phyloP scores from a whole-genome alignment of 345 rosid genomes.

The Populus deltoides region DNA sequence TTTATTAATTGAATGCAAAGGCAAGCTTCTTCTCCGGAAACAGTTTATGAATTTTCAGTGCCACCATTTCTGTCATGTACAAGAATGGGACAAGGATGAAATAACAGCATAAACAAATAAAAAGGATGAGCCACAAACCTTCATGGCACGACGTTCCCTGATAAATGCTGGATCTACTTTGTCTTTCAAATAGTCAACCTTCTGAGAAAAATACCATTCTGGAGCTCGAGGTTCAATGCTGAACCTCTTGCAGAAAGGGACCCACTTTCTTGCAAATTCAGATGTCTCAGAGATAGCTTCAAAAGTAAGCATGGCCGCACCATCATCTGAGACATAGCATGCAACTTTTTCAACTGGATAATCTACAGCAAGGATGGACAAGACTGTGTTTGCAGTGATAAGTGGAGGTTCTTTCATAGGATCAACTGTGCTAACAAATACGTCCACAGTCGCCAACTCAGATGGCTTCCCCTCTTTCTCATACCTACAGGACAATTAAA shows the following conservation, averaged over 20 bases:
- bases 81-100: not conserved
- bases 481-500: constrained; percentile 37
- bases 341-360: constrained; percentile 85
- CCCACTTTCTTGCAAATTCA: constrained; percentile 88
- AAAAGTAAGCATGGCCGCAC: constrained; percentile 95
- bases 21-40: not conserved
- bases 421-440: constrained; percentile 89
- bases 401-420: constrained; percentile 93
- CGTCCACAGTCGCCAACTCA: constrained; percentile 62
- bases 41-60: not conserved
- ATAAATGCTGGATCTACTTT: constrained; percentile 68
- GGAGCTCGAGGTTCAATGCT: constrained; percentile 89
- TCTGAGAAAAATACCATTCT: constrained; percentile 79
- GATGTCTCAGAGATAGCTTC: constrained; percentile 95
- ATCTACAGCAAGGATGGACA: constrained; percentile 87
- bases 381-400: constrained; percentile 89
- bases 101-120: not conserved
- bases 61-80: not conserved
- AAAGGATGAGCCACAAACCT: constrained; percentile 44
- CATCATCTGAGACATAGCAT: constrained; percentile 93
- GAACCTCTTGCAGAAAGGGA: constrained; percentile 82
- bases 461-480: constrained; percentile 79
- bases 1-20: not conserved
- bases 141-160: constrained; percentile 80
- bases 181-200: constrained; percentile 71